Evolutionary conservation across 345 rosid species (phyloP).

Genomic region (Populus ilicifolia): DNA sequence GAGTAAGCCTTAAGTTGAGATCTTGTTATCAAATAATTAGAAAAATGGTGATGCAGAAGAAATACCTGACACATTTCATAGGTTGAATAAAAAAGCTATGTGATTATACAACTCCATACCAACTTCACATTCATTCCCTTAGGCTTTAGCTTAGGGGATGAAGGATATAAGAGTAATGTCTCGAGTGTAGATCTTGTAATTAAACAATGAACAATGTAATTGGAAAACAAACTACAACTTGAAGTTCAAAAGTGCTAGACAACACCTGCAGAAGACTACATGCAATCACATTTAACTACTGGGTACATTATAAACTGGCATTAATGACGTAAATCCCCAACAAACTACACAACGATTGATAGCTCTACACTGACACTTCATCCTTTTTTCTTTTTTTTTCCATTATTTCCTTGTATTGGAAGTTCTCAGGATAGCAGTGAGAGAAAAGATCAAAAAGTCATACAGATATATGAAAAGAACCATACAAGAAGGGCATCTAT

Average conservation of each 20-base stretch:
- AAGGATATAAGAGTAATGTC: background rate
- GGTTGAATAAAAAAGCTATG: too few relatives aligned
- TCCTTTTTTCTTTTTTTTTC: background rate
- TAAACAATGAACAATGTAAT: background rate
- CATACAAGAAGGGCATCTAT: constrained; percentile 96
- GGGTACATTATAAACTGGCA: background rate
- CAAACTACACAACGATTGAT: background rate
- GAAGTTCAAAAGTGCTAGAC: background rate
- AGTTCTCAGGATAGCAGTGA: background rate
- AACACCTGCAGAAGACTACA: too few relatives aligned
- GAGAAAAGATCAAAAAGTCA: constrained; percentile 9
- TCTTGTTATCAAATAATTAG: background rate
- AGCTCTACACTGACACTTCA: background rate
- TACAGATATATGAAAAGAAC: constrained; percentile 11
- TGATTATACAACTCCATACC: background rate
- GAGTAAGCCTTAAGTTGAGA: background rate
- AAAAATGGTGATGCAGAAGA: too few relatives aligned
- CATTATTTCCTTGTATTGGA: background rate
- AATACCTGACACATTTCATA: too few relatives aligned
- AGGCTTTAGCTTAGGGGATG: background rate
- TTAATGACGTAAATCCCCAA: background rate
- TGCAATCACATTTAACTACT: too few relatives aligned
- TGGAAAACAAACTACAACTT: background rate
- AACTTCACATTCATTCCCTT: background rate
- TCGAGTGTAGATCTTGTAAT: background rate